Percentiles rank a stretch among this genome's conserved stretches.
These are phyloP conservation scores for Dactylellina drechsleri DNA, from an alignment of 2,329 filamentous ascomycete genomes.

Conservation along the genomic window DNA sequence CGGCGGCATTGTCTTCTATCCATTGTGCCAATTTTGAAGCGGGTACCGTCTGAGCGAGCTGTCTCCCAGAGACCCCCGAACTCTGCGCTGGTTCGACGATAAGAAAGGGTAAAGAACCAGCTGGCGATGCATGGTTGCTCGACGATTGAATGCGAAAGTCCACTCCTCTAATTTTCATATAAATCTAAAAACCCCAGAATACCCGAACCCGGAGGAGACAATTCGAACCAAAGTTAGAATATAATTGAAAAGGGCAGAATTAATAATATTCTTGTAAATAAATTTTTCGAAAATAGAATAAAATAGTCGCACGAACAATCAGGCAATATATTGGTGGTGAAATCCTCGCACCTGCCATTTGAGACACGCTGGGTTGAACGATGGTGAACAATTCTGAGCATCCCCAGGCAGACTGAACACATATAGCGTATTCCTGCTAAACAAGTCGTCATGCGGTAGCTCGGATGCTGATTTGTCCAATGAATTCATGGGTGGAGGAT, in stretches of 20 bases:
- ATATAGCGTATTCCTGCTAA: slow-evolving; percentile 72
- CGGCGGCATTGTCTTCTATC: slow-evolving; percentile 64
- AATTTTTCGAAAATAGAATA: slow-evolving; percentile 5
- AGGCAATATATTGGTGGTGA: slow-evolving; percentile 19
- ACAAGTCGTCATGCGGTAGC: slow-evolving; percentile 59
- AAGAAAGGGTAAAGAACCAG: slow-evolving; percentile 87
- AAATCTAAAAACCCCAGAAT: slow-evolving; percentile 69
- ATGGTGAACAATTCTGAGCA: slow-evolving; percentile 72
- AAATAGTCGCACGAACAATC: slow-evolving; percentile 30
- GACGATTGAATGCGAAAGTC: slow-evolving; percentile 75
- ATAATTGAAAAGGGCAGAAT: too few species aligned
- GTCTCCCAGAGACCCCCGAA: slow-evolving; percentile 1
- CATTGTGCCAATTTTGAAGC: slow-evolving; percentile 77
- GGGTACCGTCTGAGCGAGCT: slow-evolving; percentile 64
- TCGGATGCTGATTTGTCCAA: not conserved
- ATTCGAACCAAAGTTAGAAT: too few species aligned
- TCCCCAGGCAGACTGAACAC: slow-evolving; percentile 77
- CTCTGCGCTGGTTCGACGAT: slow-evolving; percentile 63
- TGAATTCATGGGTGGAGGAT: slow-evolving; percentile 71
- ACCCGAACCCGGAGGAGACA: too few species aligned
- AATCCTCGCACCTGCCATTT: slow-evolving; percentile 84
- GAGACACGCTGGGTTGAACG: slow-evolving; percentile 90
- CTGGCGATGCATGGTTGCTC: slow-evolving; percentile 92
- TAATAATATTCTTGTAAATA: too few species aligned
- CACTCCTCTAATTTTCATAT: slow-evolving; percentile 79